These are phyloP conservation scores for Evernia prunastri DNA, from an alignment of 495 filamentous ascomycete genomes.

Conservation along the genomic window DNA sequence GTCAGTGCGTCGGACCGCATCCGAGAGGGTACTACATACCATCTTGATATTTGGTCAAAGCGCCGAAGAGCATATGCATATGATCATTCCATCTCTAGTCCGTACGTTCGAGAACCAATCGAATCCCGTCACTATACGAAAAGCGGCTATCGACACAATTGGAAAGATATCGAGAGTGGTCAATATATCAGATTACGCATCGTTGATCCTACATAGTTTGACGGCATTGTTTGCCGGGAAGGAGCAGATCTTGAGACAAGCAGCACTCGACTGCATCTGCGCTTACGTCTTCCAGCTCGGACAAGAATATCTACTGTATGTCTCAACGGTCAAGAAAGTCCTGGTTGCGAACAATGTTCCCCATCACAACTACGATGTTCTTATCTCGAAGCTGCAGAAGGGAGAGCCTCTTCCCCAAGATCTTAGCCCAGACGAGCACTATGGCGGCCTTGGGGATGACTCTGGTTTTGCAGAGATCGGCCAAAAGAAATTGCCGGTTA, in stretches of 20 bases:
- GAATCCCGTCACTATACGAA: conserved; percentile 69
- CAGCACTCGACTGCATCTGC: conserved; percentile 92
- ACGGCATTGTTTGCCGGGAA: conserved; percentile 65
- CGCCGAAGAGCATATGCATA: conserved; percentile 96
- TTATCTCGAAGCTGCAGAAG: conserved; percentile 87
- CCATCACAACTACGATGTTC: conserved; percentile 81
- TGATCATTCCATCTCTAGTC: conserved; percentile 95
- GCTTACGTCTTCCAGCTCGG: conserved; percentile 94
- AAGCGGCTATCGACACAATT: conserved; percentile 87
- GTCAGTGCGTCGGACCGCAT: conserved; percentile 64
- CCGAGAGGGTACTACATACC: conserved; percentile 86
- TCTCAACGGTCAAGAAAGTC: conserved; percentile 78
- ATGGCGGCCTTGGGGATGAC: conserved; percentile 72
- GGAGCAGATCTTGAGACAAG: conserved; percentile 67
- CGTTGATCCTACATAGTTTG: conserved; percentile 87
- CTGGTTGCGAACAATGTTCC: conserved; percentile 61
- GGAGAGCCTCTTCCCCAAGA: conserved; percentile 91
- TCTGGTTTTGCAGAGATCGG: conserved; percentile 70
- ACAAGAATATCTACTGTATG: conserved; percentile 88
- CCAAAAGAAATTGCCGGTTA: conserved; percentile 90
- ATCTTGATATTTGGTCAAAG: conserved; percentile 96
- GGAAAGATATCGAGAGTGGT: conserved; percentile 93
- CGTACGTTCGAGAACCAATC: conserved; percentile 79
- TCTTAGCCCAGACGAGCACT: conserved; percentile 80
- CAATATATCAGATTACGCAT: conserved; percentile 94